A percentile compares a stretch with the other conserved stretches of the same genome.
phyloP scores from a whole-genome alignment of 2,329 filamentous ascomycete genomes.

The Drechslerella stenobrocha region DNA sequence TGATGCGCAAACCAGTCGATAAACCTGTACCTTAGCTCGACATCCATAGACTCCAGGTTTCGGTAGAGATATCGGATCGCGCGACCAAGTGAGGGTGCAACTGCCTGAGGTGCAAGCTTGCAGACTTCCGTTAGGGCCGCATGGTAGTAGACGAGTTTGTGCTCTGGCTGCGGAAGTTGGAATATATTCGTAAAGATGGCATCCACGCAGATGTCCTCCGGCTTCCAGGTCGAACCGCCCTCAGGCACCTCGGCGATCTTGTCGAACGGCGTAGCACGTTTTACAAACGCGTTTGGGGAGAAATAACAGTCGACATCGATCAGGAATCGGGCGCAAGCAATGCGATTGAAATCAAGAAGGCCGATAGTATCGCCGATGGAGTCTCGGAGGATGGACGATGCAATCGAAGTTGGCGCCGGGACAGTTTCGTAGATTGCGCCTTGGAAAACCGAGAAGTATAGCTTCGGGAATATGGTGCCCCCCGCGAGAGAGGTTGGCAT shows the following conservation, averaged over 20 bases:
- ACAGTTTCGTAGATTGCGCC: constrained; percentile 74
- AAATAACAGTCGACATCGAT: constrained; percentile 97
- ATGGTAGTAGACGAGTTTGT: constrained; percentile 96
- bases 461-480: constrained; percentile 81
- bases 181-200: constrained; percentile 95
- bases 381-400: constrained; percentile 82
- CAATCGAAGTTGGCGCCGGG: constrained; percentile 73
- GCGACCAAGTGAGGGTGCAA: constrained; percentile 87
- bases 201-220: constrained; percentile 95
- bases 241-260: constrained; percentile 70
- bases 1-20: constrained; percentile 98
- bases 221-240: constrained; percentile 83
- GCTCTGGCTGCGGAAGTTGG: constrained; percentile 80
- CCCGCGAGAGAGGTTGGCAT: constrained; percentile 64
- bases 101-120: constrained; percentile 93
- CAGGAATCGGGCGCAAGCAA: constrained; percentile 79
- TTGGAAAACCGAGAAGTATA: constrained; percentile 89
- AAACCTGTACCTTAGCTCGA: constrained; percentile 84
- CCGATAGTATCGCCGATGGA: constrained; percentile 90
- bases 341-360: constrained; percentile 87
- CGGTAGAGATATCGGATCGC: constrained; percentile 91
- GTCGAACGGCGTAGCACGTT: constrained; percentile 90
- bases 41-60: constrained; percentile 77
- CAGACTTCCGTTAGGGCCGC: constrained; percentile 91
- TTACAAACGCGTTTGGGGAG: constrained; percentile 83